Evolutionary conservation across 108 stramenopile species (phyloP), one percentile per base, ranked within the genome.

Genomic region (Conticribra guillardii): DNA sequence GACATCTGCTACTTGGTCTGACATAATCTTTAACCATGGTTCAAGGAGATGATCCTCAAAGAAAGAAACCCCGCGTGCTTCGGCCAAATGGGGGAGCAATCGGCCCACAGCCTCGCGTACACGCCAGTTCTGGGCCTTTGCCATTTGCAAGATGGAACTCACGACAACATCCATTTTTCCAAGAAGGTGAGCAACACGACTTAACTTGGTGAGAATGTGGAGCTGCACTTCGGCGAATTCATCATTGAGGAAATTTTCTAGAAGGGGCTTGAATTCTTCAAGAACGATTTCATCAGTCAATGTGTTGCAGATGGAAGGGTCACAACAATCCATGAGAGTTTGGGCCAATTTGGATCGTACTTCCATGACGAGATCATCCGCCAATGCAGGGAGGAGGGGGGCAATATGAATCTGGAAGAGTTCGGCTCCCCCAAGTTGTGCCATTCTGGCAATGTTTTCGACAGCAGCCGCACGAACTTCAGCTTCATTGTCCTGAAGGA

Each of bases 401-500:
- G 80, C 72, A 29, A 95, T 78, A 64, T 90, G 89, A 0, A 76
- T 60, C 66, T 74, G 71, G 64, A 95, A 95, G 16, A 89, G 82
- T 23, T 83, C 86, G 23, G 76, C 71, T 24, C 93, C 93, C 24
- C 90, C 93, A 80, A 89, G 81, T 51, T 89, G 82, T 4, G 89
- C 83, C 87, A 96, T 96, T 30, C 70, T 80, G 17, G 94, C 87
- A 54, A 96, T 87, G 64, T 90, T 87, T 60, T 72, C 84, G 7
- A 96, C 96, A 7, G 97, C 96, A 3, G 94, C 96, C 4, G 97
- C 89, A 7, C 98, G 84, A 19, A 99, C 98, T 83, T 99, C 94
- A 0, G 94, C 90, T 83, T 98, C 97, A 46, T 82, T 73, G 75
- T 98, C 97, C 37, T 81, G 84, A 0, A 96, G 85, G n/a, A 98